A percentile compares a stretch with the other conserved stretches of the same genome.
These are phyloP conservation scores for Apiospora rasikravindrae DNA, from an alignment of 2,329 filamentous ascomycete genomes.

Conservation along the genomic window DNA sequence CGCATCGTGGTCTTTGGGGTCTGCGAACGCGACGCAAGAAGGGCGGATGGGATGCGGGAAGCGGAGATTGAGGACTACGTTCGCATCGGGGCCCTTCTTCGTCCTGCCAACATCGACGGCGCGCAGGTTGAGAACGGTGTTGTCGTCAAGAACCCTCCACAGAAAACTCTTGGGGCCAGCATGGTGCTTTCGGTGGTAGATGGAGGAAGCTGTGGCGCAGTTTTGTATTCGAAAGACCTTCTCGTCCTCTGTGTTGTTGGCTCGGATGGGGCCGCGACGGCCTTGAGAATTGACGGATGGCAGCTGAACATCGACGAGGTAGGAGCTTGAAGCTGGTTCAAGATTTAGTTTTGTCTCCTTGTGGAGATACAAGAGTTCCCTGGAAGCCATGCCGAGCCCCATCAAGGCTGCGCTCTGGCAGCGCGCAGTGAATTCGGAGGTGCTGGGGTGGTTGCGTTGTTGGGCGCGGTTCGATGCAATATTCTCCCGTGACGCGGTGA, in stretches of 20 bases:
- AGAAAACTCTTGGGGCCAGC: slow-evolving; percentile 83
- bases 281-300: slow-evolving; percentile 57
- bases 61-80: slow-evolving; percentile 76
- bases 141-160: slow-evolving; percentile 86
- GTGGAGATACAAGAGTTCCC: slow-evolving; percentile 71
- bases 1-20: slow-evolving; percentile 68
- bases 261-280: slow-evolving; percentile 41
- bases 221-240: slow-evolving; percentile 73
- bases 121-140: slow-evolving; percentile 80
- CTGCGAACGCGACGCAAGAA: slow-evolving; percentile 81
- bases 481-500: neutral
- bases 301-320: slow-evolving; percentile 73
- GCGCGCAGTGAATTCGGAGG: slow-evolving; percentile 19
- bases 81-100: slow-evolving; percentile 68
- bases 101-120: slow-evolving; percentile 80
- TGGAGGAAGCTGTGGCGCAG: slow-evolving; percentile 77
- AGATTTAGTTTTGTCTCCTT: slow-evolving; percentile 88
- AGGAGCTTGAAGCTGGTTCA: slow-evolving; percentile 72
- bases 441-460: slow-evolving; percentile 4
- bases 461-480: neutral
- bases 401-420: slow-evolving; percentile 47
- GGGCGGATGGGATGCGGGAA: slow-evolving; percentile 77
- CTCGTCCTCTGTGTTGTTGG: slow-evolving; percentile 66
- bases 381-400: slow-evolving; percentile 71
- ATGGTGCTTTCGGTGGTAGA: slow-evolving; percentile 82